A percentile compares a stretch with the other conserved stretches of the same genome.
Evolutionary conservation across 345 rosid genomes (phyloP).

Genomic region (Capsella bursapastoris): DNA sequence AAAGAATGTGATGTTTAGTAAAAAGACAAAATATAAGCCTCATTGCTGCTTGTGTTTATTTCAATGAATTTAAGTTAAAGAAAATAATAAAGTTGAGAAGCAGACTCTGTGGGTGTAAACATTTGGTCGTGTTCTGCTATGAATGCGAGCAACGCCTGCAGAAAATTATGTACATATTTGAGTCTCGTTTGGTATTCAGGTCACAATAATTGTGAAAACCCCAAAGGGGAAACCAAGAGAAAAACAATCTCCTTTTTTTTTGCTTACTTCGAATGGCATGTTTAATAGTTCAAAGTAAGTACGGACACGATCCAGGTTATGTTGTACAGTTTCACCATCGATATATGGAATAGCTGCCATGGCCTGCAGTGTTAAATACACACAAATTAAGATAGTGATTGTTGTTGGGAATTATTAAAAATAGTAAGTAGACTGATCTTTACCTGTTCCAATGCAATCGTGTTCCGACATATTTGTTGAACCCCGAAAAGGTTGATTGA

Average conservation of each 20-base stretch:
- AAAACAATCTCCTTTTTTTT: not conserved
- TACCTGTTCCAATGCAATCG: constrained; percentile 98
- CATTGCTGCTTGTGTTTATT: not conserved
- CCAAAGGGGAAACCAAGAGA: constrained; percentile 5
- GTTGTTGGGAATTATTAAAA: not conserved
- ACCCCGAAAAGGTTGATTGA: constrained; percentile 96
- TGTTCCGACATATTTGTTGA: constrained; percentile 96
- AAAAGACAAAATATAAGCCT: not conserved
- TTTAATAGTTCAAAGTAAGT: constrained; percentile 88
- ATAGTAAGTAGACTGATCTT: constrained; percentile 9
- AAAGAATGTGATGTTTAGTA: not conserved
- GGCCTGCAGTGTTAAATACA: constrained; percentile 60
- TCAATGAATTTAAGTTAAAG: not conserved
- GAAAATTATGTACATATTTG: constrained; percentile 6
- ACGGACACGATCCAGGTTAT: constrained; percentile 83
- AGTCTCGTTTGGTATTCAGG: not conserved
- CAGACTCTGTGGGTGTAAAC: constrained; percentile 80
- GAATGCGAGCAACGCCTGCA: constrained; percentile 90
- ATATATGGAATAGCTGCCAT: constrained; percentile 90
- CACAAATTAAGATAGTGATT: constrained; percentile 8
- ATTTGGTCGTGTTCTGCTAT: constrained; percentile 70
- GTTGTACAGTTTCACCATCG: constrained; percentile 73
- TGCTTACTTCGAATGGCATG: constrained; percentile 90
- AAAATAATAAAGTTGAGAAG: not conserved
- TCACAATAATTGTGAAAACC: constrained; percentile 4